A percentile compares a stretch with the other conserved stretches of the same genome.
Evolutionary conservation across 2,329 filamentous ascomycete genomes (phyloP).

Genomic region (Diaporthe citrichinensis): DNA sequence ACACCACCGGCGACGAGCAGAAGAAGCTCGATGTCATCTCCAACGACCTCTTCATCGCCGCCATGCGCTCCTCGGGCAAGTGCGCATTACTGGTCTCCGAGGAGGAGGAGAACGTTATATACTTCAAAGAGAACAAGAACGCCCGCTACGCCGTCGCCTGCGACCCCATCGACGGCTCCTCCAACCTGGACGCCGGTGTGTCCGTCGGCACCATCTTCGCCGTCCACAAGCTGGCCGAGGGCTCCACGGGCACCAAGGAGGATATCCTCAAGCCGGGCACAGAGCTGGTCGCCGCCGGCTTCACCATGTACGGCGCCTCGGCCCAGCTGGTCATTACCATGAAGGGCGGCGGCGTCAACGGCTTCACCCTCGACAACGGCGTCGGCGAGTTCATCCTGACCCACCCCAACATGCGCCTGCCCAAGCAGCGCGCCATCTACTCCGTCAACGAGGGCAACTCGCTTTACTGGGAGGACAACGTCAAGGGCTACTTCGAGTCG

Average conservation of each 20-base stretch:
- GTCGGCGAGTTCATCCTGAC: slow-evolving; percentile 99
- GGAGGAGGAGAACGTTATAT: slow-evolving; percentile 94
- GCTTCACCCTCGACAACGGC: slow-evolving; percentile 96
- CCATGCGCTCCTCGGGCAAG: slow-evolving; percentile 93
- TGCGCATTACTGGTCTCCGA: slow-evolving; percentile 96
- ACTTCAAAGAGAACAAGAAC: slow-evolving; percentile 80
- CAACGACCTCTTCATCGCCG: slow-evolving; percentile 96
- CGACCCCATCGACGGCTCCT: slow-evolving; percentile 97
- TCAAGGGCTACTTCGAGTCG: slow-evolving; percentile 89
- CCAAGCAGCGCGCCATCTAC: slow-evolving; percentile 87
- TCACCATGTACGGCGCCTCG: slow-evolving; percentile 99
- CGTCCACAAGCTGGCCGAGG: slow-evolving; percentile 89
- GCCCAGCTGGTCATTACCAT: slow-evolving; percentile 97
- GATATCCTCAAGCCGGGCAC: slow-evolving; percentile 92
- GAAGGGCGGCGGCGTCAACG: slow-evolving; percentile 92
- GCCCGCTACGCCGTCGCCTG: slow-evolving; percentile 95
- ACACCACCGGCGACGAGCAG: slow-evolving; percentile 96
- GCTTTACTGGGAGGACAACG: slow-evolving; percentile 92
- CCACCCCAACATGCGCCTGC: slow-evolving; percentile 93
- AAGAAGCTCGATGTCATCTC: slow-evolving; percentile 99
- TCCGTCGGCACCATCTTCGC: slow-evolving; percentile 98
- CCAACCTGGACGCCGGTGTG: slow-evolving; percentile 97
- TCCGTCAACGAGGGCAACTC: slow-evolving; percentile 99
- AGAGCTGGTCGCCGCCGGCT: slow-evolving; percentile 93
- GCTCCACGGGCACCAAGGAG: slow-evolving; percentile 80